These are phyloP conservation scores for Leccinellum luteum DNA, from an alignment of 768 basidiomycete species.

Conservation along the genomic window DNA sequence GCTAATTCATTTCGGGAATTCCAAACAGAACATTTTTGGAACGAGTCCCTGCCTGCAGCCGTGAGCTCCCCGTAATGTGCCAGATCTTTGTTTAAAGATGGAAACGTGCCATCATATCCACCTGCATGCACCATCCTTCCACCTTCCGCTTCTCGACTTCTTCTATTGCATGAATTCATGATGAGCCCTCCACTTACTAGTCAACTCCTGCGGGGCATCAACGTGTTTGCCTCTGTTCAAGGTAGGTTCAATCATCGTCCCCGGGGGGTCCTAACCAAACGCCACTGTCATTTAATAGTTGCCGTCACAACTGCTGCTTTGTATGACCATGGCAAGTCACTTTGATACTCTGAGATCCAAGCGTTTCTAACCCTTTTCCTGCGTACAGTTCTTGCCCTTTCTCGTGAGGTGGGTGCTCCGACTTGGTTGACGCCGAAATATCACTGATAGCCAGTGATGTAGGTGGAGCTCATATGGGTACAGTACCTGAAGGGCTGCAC, in stretches of 20 bases:
- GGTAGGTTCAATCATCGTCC: constrained; percentile 7
- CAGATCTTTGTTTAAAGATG: constrained; percentile 13
- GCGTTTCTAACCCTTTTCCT: neutral
- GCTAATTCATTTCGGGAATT: constrained; percentile 6
- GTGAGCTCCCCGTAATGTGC: neutral
- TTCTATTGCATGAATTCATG: constrained; percentile 1
- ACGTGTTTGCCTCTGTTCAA: constrained; percentile 22
- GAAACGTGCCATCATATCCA: neutral
- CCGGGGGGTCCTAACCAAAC: neutral
- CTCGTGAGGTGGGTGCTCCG: constrained; percentile 25
- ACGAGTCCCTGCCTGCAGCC: constrained; percentile 1
- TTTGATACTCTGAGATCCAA: neutral
- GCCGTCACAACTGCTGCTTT: constrained; percentile 27
- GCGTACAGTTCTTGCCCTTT: constrained; percentile 21
- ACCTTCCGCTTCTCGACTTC: constrained; percentile 1
- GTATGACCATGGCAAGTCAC: constrained; percentile 28
- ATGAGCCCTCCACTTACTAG: constrained; percentile 24
- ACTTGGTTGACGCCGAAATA: neutral
- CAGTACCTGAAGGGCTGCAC: neutral
- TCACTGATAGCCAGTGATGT: neutral
- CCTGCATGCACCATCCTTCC: neutral
- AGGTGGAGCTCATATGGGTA: constrained; percentile 34
- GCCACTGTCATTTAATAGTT: constrained; percentile 20
- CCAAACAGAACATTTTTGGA: neutral
- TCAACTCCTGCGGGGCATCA: neutral